Conservation (phyloP, 148 eudicot species). For the Silene latifolia region DNA sequence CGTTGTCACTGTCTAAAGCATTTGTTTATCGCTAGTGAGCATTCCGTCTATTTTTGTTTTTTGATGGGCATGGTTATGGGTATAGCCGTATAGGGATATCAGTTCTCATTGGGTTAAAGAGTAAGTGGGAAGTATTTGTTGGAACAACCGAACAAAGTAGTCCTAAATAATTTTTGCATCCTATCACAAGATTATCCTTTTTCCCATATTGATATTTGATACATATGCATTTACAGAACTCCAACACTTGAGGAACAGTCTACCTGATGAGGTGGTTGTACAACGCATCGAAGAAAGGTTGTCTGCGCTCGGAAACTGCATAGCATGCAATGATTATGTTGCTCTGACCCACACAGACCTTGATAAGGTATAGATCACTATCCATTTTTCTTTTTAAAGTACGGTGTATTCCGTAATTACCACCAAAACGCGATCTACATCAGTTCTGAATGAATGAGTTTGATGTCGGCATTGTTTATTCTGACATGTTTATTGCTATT, state of each 20-base stretch:
- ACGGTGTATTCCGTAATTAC: neutral
- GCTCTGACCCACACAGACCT: slow-evolving; percentile 97
- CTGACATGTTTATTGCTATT: neutral
- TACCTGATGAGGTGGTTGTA: slow-evolving; percentile 87
- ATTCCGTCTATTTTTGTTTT: too few species aligned
- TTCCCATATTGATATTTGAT: neutral
- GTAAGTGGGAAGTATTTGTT: too few species aligned
- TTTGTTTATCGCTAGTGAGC: too few species aligned
- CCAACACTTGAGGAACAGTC: slow-evolving; percentile 90
- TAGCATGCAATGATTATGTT: slow-evolving; percentile 94
- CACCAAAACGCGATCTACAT: neutral
- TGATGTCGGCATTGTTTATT: neutral
- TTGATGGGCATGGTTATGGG: too few species aligned
- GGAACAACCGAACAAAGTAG: neutral
- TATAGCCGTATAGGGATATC: too few species aligned
- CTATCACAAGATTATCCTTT: neutral
- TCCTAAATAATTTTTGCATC: neutral
- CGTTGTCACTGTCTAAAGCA: too few species aligned
- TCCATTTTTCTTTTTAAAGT: too few species aligned
- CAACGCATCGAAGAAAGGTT: slow-evolving; percentile 84
- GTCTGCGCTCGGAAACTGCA: slow-evolving; percentile 93
- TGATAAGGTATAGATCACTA: slow-evolving; percentile 87
- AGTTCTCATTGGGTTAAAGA: too few species aligned
- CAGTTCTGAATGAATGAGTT: neutral
- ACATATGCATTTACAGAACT: slow-evolving; percentile 45